phyloP scores from a whole-genome alignment of 208 protist species.

The Trypanosoma melophagium region DNA sequence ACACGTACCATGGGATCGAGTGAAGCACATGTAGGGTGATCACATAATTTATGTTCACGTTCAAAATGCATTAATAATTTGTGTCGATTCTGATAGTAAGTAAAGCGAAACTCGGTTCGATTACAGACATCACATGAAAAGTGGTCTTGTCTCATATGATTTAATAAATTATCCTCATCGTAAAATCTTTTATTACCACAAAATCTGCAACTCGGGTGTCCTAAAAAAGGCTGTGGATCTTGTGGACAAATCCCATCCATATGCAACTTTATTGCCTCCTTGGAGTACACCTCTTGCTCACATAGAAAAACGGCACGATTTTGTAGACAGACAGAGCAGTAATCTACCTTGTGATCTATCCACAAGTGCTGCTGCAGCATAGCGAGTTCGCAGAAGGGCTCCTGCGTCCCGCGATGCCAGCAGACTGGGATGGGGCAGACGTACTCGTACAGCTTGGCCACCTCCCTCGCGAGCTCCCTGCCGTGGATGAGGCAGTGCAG shows the following conservation, averaged over 20 bases:
- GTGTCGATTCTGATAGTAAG: constrained; percentile 73
- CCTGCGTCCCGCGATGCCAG: constrained; percentile 66
- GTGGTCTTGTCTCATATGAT: constrained; percentile 89
- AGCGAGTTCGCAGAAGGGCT: constrained; percentile 65
- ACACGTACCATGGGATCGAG: constrained; percentile 83
- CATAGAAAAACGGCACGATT: constrained; percentile 76
- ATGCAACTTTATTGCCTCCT: constrained; percentile 51
- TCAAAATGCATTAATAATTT: constrained; percentile 83
- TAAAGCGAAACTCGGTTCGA: constrained; percentile 77
- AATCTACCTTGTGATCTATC: constrained; percentile 60
- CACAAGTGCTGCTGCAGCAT: constrained; percentile 71
- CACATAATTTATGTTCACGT: constrained; percentile 75
- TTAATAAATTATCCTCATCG: constrained; percentile 78
- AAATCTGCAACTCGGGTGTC: constrained; percentile 84
- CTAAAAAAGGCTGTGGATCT: constrained; percentile 73
- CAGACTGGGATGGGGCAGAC: constrained; percentile 71
- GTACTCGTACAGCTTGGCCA: constrained; percentile 72
- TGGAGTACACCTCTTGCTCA: constrained; percentile 77
- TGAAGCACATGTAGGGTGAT: constrained; percentile 73
- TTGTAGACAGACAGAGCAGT: constrained; percentile 79
- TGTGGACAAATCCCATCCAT: constrained; percentile 51
- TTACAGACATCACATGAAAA: constrained; percentile 90
- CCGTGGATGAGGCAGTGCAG: constrained; percentile 68
- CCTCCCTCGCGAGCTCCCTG: constrained; percentile 41
- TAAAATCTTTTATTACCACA: constrained; percentile 68